A percentile compares a stretch with the other conserved stretches of the same genome.
phyloP scores from a whole-genome alignment of 306 rosid species.

The Medicago truncatula region DNA sequence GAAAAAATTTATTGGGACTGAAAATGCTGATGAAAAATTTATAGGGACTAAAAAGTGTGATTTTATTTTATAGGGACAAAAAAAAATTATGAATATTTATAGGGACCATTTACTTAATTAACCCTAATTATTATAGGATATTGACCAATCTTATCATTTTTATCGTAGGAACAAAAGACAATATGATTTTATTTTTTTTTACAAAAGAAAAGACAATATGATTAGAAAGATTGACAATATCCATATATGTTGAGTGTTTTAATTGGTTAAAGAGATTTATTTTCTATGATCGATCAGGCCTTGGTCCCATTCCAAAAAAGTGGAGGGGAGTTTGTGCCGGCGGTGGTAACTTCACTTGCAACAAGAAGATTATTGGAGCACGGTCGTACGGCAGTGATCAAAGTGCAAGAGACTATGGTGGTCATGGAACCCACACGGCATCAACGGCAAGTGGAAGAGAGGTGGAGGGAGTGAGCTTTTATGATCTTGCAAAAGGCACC shows the following conservation, averaged over 20 bases:
- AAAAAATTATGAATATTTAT: too few relatives aligned
- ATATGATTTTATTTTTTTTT: too few relatives aligned
- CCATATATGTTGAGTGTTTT: not conserved
- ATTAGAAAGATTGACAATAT: not conserved
- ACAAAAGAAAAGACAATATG: not conserved
- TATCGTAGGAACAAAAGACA: not conserved
- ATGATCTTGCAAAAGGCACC: not conserved
- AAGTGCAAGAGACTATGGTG: constrained; percentile 23
- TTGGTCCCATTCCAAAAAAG: constrained; percentile 37
- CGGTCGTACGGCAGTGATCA: not conserved
- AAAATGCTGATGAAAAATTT: too few relatives aligned
- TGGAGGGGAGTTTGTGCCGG: constrained; percentile 40
- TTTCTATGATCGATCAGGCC: not conserved
- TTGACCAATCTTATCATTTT: not conserved
- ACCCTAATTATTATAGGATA: not conserved
- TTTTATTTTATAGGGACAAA: too few relatives aligned
- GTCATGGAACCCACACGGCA: constrained; percentile 47
- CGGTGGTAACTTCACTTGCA: constrained; percentile 41
- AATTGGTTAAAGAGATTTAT: not conserved
- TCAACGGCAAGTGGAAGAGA: constrained; percentile 37
- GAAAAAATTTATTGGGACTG: too few relatives aligned
- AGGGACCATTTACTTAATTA: too few relatives aligned
- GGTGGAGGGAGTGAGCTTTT: not conserved
- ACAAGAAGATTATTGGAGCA: constrained; percentile 47
- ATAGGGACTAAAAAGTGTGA: too few relatives aligned